Evolutionary conservation across 306 rosid species (phyloP).

Genomic region (Comarum palustre): DNA sequence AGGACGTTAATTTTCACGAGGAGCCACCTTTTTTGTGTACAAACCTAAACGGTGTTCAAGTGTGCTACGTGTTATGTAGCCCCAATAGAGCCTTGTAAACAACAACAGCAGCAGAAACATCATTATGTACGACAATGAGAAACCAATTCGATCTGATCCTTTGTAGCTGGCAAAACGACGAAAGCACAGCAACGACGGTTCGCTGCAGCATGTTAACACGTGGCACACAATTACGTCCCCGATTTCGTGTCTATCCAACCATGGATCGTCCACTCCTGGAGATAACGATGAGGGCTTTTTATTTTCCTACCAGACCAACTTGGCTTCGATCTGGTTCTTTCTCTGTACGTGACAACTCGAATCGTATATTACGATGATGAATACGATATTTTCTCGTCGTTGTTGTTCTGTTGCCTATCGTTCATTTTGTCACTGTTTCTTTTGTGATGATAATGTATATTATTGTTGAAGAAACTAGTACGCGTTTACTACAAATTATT

Average conservation of each 20-base stretch:
- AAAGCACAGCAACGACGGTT: conserved; percentile 40
- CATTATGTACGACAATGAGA: background rate
- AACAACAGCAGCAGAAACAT: background rate
- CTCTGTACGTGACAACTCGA: no score
- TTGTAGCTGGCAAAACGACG: conserved; percentile 16
- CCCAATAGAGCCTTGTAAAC: background rate
- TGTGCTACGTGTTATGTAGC: background rate
- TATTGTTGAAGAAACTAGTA: no score
- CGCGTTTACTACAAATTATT: no score
- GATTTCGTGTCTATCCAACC: conserved; percentile 32
- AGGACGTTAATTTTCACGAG: conserved; percentile 7
- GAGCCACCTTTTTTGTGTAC: background rate
- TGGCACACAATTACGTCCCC: background rate
- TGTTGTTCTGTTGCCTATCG: no score
- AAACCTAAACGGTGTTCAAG: background rate
- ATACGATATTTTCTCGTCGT: no score
- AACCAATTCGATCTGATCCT: background rate
- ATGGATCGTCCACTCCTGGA: no score
- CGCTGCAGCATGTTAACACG: conserved; percentile 27
- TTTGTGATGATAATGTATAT: no score
- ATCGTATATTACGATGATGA: no score
- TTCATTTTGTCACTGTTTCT: no score
- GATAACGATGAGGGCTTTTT: no score
- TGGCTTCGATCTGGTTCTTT: no score
- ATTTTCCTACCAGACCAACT: no score